Conservation (phyloP, 345 rosid genomes). For the Noccaea bulbosa region DNA sequence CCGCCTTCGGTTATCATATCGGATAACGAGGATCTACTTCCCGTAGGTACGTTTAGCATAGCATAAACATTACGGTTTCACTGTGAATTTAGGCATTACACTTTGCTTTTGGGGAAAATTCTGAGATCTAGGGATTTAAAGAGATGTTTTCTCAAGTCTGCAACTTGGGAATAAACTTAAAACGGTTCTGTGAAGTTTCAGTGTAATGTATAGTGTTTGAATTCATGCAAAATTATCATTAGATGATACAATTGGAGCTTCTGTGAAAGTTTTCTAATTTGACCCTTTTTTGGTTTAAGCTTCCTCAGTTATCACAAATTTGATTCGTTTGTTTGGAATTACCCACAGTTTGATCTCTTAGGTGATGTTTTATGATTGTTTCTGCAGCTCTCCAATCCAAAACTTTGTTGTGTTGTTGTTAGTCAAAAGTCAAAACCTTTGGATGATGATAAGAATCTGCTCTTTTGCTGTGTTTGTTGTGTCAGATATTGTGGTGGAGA, state of each 20-base stretch:
- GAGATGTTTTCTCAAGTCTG: background rate
- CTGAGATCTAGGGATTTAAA: slow-evolving; percentile 31
- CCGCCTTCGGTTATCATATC: slow-evolving; percentile 34
- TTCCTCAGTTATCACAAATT: background rate
- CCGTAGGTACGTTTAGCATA: slow-evolving; percentile 47
- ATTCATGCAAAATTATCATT: background rate
- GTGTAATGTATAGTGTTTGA: background rate
- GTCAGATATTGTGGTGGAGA: slow-evolving; percentile 51
- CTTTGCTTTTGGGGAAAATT: background rate
- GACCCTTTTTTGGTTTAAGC: background rate
- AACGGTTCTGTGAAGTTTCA: background rate
- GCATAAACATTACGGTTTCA: background rate
- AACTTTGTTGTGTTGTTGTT: background rate
- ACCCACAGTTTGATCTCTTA: background rate
- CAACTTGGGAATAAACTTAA: background rate
- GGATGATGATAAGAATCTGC: slow-evolving; percentile 15
- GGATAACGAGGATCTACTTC: slow-evolving; percentile 54
- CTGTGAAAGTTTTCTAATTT: background rate
- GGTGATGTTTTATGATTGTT: slow-evolving; percentile 15
- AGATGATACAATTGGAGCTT: background rate
- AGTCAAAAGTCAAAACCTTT: background rate
- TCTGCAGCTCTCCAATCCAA: slow-evolving; percentile 2
- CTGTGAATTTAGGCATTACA: background rate
- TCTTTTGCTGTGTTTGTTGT: slow-evolving; percentile 14
- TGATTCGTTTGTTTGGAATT: slow-evolving; percentile 15